phyloP scores from a whole-genome alignment of 192 early-diverging fungal species.

The Coemansia erecta region DNA sequence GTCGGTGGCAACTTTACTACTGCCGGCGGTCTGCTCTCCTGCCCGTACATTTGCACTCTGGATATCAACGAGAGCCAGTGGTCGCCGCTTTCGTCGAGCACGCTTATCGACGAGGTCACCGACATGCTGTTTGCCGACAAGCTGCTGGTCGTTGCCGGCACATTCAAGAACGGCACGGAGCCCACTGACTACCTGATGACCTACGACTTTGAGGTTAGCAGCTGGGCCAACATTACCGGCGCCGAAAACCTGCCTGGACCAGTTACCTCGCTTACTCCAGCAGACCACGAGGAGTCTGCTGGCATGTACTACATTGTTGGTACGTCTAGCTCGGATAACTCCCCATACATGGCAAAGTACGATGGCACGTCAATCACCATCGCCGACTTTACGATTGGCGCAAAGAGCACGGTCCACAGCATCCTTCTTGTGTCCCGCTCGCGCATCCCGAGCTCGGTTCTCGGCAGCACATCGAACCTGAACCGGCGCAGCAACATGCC shows the following conservation, averaged over 20 bases:
- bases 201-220: constrained; percentile 52
- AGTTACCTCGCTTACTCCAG: constrained; percentile 45
- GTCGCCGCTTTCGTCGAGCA: constrained; percentile 41
- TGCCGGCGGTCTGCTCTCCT: constrained; percentile 39
- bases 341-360: constrained; percentile 57
- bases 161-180: constrained; percentile 55
- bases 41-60: constrained; percentile 48
- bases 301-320: constrained; percentile 38
- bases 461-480: constrained; percentile 16
- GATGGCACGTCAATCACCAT: constrained; percentile 45
- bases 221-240: constrained; percentile 50
- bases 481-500: constrained; percentile 20
- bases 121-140: constrained; percentile 46
- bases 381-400: constrained; percentile 29
- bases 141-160: constrained; percentile 54
- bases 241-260: constrained; percentile 55
- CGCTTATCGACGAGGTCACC: constrained; percentile 35
- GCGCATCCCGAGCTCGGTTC: constrained; percentile 41
- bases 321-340: constrained; percentile 10
- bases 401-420: constrained; percentile 27
- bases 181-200: constrained; percentile 42
- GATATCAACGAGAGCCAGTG: constrained; percentile 53
- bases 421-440: constrained; percentile 32
- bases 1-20: constrained; percentile 51
- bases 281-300: constrained; percentile 20